Evolutionary conservation across 2,329 filamentous ascomycete species (phyloP).

Genomic region (Fusarium burgessii): DNA sequence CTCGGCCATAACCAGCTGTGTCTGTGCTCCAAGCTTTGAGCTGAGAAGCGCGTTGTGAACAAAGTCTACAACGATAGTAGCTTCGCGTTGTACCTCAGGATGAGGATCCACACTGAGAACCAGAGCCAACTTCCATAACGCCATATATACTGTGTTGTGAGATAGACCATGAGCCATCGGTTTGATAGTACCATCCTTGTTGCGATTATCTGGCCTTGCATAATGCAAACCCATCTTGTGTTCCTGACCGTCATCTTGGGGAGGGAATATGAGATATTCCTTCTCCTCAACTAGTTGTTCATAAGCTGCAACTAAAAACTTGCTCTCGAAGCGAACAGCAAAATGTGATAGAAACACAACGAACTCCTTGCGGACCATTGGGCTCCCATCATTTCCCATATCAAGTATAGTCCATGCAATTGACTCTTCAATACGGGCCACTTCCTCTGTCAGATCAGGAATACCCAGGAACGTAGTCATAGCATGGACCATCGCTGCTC

Average conservation of each 20-base stretch:
- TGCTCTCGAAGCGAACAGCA: slow-evolving; percentile 88
- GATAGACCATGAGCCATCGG: slow-evolving; percentile 71
- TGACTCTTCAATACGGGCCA: slow-evolving; percentile 89
- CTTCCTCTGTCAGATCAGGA: slow-evolving; percentile 89
- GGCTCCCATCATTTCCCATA: slow-evolving; percentile 94
- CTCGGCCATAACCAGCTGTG: slow-evolving; percentile 80
- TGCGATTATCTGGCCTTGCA: slow-evolving; percentile 65
- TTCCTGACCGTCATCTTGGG: slow-evolving; percentile 66
- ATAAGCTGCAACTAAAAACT: slow-evolving; percentile 90
- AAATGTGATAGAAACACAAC: slow-evolving; percentile 95
- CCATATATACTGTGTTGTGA: slow-evolving; percentile 90
- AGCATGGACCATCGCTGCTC: slow-evolving; percentile 92
- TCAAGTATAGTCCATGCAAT: slow-evolving; percentile 90
- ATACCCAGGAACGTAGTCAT: slow-evolving; percentile 95
- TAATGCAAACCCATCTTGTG: slow-evolving; percentile 74
- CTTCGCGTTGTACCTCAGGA: slow-evolving; percentile 89
- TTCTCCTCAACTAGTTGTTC: slow-evolving; percentile 90
- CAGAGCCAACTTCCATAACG: slow-evolving; percentile 93
- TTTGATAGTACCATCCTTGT: slow-evolving; percentile 69
- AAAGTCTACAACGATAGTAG: slow-evolving; percentile 86
- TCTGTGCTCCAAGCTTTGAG: slow-evolving; percentile 78
- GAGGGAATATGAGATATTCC: slow-evolving; percentile 71
- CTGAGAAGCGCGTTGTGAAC: slow-evolving; percentile 82
- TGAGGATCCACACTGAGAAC: slow-evolving; percentile 95
- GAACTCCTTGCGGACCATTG: slow-evolving; percentile 92